phyloP scores from a whole-genome alignment of 768 basidiomycete genomes.

The Cubamyces sp. region DNA sequence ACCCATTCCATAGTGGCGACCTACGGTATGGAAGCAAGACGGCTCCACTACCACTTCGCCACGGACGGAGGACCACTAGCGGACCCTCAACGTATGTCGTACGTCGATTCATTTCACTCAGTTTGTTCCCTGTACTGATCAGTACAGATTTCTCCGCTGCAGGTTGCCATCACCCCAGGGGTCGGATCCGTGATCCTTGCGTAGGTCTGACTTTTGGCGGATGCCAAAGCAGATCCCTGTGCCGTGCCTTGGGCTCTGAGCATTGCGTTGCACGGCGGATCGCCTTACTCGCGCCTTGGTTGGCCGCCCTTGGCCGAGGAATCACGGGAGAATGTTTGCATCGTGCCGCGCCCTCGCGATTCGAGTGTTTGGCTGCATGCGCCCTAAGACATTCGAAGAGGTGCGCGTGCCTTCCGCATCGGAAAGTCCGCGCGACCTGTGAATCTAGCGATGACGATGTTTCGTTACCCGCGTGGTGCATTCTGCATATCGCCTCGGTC shows the following conservation, averaged over 20 bases:
- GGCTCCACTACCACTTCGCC: background rate
- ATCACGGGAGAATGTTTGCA: background rate
- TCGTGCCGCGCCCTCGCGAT: background rate
- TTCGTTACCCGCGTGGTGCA: slow-evolving; percentile 9
- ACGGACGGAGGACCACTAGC: background rate
- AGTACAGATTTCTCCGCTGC: background rate
- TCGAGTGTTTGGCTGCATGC: background rate
- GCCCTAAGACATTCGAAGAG: background rate
- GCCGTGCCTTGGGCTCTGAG: background rate
- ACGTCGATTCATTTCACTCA: slow-evolving; percentile 3
- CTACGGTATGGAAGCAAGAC: background rate
- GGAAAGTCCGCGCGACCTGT: background rate
- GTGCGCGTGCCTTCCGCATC: background rate
- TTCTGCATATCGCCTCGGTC: slow-evolving; percentile 1
- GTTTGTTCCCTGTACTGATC: background rate
- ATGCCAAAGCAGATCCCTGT: slow-evolving; percentile 1
- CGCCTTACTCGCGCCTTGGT: background rate
- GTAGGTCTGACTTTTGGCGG: background rate
- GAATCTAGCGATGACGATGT: slow-evolving; percentile 10
- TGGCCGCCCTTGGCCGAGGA: background rate
- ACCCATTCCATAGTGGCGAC: background rate
- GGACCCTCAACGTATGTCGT: background rate
- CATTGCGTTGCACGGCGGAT: background rate
- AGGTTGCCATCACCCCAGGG: slow-evolving; percentile 9
- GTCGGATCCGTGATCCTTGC: background rate